Evolutionary conservation across 2,329 filamentous ascomycete genomes (phyloP), one percentile per base, ranked within the genome.

Genomic region (Aspergillus tamarii): DNA sequence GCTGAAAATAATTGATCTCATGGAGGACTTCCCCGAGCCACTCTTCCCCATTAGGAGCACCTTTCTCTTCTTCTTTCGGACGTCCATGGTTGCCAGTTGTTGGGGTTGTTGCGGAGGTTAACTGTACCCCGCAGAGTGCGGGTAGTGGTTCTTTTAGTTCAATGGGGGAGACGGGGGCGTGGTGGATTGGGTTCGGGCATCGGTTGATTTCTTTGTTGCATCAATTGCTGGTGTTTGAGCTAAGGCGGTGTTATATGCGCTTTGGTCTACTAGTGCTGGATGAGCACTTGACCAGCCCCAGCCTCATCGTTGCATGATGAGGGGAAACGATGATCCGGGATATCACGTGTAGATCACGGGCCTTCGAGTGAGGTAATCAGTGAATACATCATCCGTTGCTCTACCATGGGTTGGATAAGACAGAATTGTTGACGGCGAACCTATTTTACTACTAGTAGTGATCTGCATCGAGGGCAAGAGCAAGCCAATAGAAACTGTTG

Each of bases 1-100:
- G 84, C 92, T 97, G 81, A 99, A 99, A 77, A 99, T 97, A 75
- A 99, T 98, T 74, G 91, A 95, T 68, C 95, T 88, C 95, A 99
- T 99, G 62, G 93, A 97, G 48, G 94, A 97, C 81, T 99, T 99
- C 61, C 95, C 95, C 0, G 94, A 97, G 60, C 95, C 95, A 67
- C 92, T 96, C 83, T 97, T 97, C 71, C 95, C 95, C 95, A 94
- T 94, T 66, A 94, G 83, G 57, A 94, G 84, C 58, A 94, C 91
- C 85, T 94, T 94, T 83, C 92, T 92, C 85, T 94, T 94, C 84
- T 93, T 92, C 72, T 83, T 83, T 45, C 80, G 78, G 26, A 74
- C 73, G 68, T 82, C 80, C 80, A 82, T 82, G 48, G 32, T 74
- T 60, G 62, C 30, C 41, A 3, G 32, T 39, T 11, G 28, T 32